Base-by-base conservation (phyloP, 441 rosid species). In the Adansonia rubrostipa region DNA sequence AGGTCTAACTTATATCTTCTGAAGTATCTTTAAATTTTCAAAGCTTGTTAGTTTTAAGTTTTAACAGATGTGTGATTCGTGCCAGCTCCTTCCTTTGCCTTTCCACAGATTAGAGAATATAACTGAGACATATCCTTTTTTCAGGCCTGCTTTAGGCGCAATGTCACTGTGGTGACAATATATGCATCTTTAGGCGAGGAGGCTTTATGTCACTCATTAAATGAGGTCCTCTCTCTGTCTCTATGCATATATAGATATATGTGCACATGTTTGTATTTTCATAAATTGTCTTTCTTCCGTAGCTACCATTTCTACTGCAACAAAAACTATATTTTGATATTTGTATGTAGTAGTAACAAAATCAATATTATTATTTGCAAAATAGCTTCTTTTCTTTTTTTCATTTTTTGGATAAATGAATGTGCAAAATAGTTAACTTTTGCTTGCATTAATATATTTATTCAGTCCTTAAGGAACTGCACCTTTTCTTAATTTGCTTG, bases 171-270 rank as follows among this genome's bases (percentile, higher is more conserved):
- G 74, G 98, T 94, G 70, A 96, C 99, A 66, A 94, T 96, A 71
- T 96, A 96, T 83, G 86, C 98, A 50, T 94, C 99, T 80, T 63
- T 96, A 66, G 99, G 98, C 53, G 97, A 96, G 80, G 96, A 94
- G 82, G 99, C 98, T 78, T 85, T 96, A 11, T 93, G 98, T 82
- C 93, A 94, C 82, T 96, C 99, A 2, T 85, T 96, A 77, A 96
- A 94, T 82, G 98, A 96, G 97, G 99, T 94, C 66, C 63, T 76
- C 62, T 76, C 63, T 60, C 85, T 79, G 50, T 64, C 80, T 62
- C 76, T 73, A 56, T 57, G 2, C 33, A 7, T 54, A 54, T 54
- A 6, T 54, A 54, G n/a, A 15, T 6, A 17, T 54, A 54, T n/a
- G 9, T 45, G 7, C 17, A 64, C 13, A 36, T 64, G 19, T 15